phyloP scores from a whole-genome alignment of 225 moss, liverwort and hornwort genomes.

The Pseudisothecium myosuroides region DNA sequence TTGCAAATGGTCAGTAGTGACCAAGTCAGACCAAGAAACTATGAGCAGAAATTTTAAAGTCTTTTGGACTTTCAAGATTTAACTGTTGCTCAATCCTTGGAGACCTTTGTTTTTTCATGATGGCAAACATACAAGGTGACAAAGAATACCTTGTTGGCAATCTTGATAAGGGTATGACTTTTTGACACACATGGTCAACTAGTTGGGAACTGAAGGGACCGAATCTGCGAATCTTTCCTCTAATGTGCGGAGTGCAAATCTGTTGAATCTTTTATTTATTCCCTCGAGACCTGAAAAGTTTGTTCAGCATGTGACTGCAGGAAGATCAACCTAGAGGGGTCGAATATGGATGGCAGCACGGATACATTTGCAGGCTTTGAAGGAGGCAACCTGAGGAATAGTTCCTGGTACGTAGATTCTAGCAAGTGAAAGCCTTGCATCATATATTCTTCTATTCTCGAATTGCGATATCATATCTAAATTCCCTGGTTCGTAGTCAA shows the following conservation, averaged over 20 bases:
- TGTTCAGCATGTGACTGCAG: conserved; percentile 85
- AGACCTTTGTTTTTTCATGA: background rate
- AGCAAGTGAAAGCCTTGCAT: background rate
- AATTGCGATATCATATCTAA: background rate
- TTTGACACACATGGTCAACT: background rate
- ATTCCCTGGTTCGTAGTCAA: background rate
- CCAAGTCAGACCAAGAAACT: background rate
- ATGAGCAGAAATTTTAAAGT: background rate
- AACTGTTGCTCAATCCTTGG: background rate
- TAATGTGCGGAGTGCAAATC: background rate
- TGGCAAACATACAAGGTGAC: background rate
- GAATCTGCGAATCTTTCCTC: background rate
- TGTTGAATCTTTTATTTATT: background rate
- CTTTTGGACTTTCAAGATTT: background rate
- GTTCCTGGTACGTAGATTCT: conserved; percentile 39
- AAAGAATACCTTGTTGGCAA: background rate
- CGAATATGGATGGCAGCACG: conserved; percentile 58
- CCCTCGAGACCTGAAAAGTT: background rate
- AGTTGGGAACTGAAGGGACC: background rate
- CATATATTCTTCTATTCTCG: background rate
- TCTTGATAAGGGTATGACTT: background rate
- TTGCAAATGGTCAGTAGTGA: background rate
- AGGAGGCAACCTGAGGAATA: conserved; percentile 52
- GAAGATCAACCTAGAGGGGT: conserved; percentile 60
- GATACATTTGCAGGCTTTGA: conserved; percentile 77